Conservation (phyloP, 2,329 filamentous ascomycete species). For the Nothomitra cinnamomea region DNA sequence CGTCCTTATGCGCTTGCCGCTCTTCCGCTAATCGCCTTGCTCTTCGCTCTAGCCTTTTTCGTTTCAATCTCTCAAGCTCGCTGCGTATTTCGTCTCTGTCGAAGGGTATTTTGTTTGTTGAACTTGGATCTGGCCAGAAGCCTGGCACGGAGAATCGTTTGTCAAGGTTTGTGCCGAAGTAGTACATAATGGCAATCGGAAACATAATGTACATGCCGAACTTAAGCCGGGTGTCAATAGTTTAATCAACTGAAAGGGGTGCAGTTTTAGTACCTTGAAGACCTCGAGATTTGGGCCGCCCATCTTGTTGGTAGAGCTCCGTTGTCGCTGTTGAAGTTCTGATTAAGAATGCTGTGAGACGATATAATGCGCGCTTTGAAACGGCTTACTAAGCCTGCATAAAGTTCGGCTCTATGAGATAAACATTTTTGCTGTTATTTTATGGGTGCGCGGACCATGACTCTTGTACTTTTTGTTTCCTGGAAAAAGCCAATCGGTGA, state of each 20-base stretch:
- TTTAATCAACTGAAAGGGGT: background rate
- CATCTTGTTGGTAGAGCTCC: conserved; percentile 27
- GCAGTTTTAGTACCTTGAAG: conserved; percentile 53
- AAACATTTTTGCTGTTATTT: no score
- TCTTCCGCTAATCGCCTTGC: conserved; percentile 28
- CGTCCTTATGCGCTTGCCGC: conserved; percentile 16
- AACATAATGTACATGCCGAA: conserved; percentile 99
- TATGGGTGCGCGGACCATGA: no score
- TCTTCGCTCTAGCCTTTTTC: conserved; percentile 27
- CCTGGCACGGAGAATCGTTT: conserved; percentile 71
- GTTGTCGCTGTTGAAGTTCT: background rate
- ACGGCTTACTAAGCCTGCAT: no score
- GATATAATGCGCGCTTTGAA: no score
- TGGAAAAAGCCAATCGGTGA: no score
- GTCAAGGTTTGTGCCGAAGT: conserved; percentile 97
- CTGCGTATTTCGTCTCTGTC: conserved; percentile 68
- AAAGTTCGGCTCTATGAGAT: no score
- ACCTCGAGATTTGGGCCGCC: conserved; percentile 83
- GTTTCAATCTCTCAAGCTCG: conserved; percentile 59
- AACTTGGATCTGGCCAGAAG: conserved; percentile 79
- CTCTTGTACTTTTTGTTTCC: no score
- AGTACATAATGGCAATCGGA: conserved; percentile 98
- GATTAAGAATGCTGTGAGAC: background rate
- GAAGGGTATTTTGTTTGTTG: conserved; percentile 59
- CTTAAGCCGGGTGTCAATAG: conserved; percentile 27